phyloP scores from a whole-genome alignment of 1,139 yeast species.

The Yamadazyma friedrichii region DNA sequence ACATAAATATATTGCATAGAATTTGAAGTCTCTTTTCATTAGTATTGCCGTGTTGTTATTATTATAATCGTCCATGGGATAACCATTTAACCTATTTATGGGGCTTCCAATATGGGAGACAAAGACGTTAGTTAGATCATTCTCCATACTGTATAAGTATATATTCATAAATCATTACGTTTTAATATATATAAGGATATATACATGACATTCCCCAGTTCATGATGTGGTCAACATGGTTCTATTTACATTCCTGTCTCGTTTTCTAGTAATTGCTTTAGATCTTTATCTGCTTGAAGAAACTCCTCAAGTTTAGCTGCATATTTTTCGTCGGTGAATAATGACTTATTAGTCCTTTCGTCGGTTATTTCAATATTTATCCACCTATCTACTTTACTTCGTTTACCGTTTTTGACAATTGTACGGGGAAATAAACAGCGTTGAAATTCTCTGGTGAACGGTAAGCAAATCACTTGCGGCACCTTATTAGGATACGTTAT shows the following conservation, averaged over 20 bases:
- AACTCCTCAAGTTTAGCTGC: constrained; percentile 33
- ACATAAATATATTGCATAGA: background rate
- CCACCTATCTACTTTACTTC: constrained; percentile 29
- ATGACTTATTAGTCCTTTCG: constrained; percentile 30
- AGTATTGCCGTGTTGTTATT: no score
- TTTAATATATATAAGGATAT: background rate
- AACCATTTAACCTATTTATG: no score
- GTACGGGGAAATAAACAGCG: constrained; percentile 39
- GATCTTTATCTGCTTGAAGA: constrained; percentile 37
- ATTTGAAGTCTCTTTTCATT: background rate
- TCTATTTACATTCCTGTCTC: no score
- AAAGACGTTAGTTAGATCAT: no score
- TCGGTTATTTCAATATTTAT: constrained; percentile 46
- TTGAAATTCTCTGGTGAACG: constrained; percentile 53
- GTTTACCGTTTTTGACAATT: constrained; percentile 24
- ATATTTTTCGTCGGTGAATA: constrained; percentile 24
- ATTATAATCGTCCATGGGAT: no score
- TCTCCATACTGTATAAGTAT: background rate
- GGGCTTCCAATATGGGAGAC: no score
- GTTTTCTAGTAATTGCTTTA: constrained; percentile 30
- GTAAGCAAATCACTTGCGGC: constrained; percentile 49
- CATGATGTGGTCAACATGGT: no score
- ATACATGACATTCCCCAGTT: background rate
- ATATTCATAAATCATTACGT: constrained; percentile 3
- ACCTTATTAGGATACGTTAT: constrained; percentile 22